Evolutionary conservation across 108 stramenopile species (phyloP).

Genomic region (Nitzschia putrida): DNA sequence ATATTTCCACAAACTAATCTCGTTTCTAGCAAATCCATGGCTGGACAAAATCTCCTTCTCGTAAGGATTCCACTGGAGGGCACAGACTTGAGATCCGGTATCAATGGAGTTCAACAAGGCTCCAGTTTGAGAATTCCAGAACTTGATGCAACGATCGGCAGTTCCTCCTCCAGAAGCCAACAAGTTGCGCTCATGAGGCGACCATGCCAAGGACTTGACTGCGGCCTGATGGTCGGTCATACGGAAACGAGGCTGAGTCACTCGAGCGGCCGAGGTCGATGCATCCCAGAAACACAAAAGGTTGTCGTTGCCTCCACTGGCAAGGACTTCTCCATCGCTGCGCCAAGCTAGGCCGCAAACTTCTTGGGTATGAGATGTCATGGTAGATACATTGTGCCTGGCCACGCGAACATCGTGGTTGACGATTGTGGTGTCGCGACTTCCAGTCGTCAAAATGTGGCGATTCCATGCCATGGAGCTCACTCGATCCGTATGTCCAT

Average conservation of each 20-base stretch:
- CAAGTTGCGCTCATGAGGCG: constrained; percentile 93
- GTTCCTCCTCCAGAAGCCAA: constrained; percentile 98
- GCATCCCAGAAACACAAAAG: constrained; percentile 96
- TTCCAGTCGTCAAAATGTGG: constrained; percentile 89
- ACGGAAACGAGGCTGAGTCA: constrained; percentile 68
- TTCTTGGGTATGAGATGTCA: constrained; percentile 85
- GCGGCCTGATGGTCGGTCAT: constrained; percentile 94
- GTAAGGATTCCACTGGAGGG: constrained; percentile 92
- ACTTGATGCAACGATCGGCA: constrained; percentile 98
- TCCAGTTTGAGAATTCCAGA: constrained; percentile 98
- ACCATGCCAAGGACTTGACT: constrained; percentile 99
- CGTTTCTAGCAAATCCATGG: constrained; percentile 97
- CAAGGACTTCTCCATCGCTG: constrained; percentile 92
- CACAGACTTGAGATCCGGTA: constrained; percentile 97
- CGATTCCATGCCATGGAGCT: constrained; percentile 95
- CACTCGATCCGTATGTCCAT: constrained; percentile 95
- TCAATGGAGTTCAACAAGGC: constrained; percentile 93
- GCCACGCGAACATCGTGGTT: constrained; percentile 98
- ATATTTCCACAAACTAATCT: constrained; percentile 97
- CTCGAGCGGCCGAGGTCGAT: constrained; percentile 43
- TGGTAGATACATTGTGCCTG: constrained; percentile 80
- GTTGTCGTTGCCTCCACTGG: constrained; percentile 98
- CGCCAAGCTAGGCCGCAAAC: constrained; percentile 98
- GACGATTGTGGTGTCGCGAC: constrained; percentile 90
- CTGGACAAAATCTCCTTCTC: constrained; percentile 95